Conservation (phyloP, 768 basidiomycete species). For the Lyophyllum decastes region DNA sequence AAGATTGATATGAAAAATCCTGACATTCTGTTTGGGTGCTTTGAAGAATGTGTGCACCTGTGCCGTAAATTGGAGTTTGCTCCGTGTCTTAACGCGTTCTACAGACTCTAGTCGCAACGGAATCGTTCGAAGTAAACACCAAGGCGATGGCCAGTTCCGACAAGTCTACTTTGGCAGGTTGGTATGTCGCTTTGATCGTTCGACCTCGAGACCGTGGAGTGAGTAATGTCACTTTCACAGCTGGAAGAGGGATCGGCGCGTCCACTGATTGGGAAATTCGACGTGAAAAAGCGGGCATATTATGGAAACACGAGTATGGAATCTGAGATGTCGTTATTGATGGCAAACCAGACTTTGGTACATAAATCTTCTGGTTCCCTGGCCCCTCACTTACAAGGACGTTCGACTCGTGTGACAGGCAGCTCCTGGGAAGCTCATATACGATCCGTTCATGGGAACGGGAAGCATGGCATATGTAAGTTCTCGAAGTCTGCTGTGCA, state of each 20-base stretch:
- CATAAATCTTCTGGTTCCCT: conserved; percentile 11
- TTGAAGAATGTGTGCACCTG: conserved; percentile 79
- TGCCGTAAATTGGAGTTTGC: background rate
- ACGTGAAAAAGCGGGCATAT: conserved; percentile 87
- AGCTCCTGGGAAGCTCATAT: conserved; percentile 84
- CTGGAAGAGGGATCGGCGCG: conserved; percentile 72
- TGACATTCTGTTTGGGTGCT: conserved; percentile 69
- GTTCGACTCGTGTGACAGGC: conserved; percentile 47
- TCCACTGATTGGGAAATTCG: conserved; percentile 64
- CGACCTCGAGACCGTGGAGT: background rate
- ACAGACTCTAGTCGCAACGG: conserved; percentile 55
- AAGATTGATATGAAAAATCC: conserved; percentile 82
- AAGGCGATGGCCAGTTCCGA: conserved; percentile 67
- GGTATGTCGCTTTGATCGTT: conserved; percentile 48
- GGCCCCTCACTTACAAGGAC: background rate
- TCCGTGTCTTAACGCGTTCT: background rate
- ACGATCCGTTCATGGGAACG: conserved; percentile 95
- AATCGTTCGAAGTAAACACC: conserved; percentile 44
- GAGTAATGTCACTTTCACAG: conserved; percentile 17
- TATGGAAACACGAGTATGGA: conserved; percentile 99
- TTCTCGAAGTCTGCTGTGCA: background rate
- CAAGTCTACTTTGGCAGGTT: conserved; percentile 85
- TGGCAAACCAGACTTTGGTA: conserved; percentile 95
- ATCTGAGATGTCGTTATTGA: conserved; percentile 89
- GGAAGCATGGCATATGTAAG: conserved; percentile 88